These are phyloP conservation scores for Xylaria hypoxylon DNA, from an alignment of 2,329 filamentous ascomycete species.

Conservation along the genomic window DNA sequence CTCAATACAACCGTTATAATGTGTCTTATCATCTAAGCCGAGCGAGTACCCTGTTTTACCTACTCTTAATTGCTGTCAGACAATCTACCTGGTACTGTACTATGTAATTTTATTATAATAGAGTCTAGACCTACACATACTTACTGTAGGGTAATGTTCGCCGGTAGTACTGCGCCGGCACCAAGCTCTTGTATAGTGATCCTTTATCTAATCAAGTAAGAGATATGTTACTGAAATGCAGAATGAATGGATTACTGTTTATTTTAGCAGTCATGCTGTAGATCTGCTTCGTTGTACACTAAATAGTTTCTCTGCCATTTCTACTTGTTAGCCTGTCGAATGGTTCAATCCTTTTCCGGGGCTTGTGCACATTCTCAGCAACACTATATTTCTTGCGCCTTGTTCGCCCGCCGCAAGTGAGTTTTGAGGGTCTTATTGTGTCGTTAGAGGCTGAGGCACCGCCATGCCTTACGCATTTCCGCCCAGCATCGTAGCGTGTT, in stretches of 20 bases:
- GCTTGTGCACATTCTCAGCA: neutral
- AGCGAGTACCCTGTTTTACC: neutral
- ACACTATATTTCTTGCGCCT: constrained; percentile 5
- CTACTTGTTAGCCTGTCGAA: neutral
- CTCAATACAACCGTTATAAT: neutral
- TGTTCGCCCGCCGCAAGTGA: neutral
- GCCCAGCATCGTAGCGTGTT: constrained; percentile 10
- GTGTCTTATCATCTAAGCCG: neutral
- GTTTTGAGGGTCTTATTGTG: neutral
- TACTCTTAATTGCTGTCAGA: neutral
- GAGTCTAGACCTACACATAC: too few relatives aligned
- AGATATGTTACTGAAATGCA: neutral
- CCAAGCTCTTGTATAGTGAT: constrained; percentile 4
- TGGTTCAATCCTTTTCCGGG: neutral
- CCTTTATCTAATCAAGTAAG: neutral
- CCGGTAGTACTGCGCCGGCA: neutral
- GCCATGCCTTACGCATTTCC: constrained; percentile 6
- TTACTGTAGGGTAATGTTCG: neutral
- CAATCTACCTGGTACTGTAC: too few relatives aligned
- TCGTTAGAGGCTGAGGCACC: constrained; percentile 4
- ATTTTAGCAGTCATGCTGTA: neutral
- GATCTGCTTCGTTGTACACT: neutral
- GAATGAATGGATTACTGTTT: constrained; percentile 21
- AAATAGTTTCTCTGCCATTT: constrained; percentile 15
- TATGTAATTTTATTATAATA: neutral